phyloP scores from a whole-genome alignment of 2,329 filamentous ascomycete genomes.

The Neonectria magnoliae region DNA sequence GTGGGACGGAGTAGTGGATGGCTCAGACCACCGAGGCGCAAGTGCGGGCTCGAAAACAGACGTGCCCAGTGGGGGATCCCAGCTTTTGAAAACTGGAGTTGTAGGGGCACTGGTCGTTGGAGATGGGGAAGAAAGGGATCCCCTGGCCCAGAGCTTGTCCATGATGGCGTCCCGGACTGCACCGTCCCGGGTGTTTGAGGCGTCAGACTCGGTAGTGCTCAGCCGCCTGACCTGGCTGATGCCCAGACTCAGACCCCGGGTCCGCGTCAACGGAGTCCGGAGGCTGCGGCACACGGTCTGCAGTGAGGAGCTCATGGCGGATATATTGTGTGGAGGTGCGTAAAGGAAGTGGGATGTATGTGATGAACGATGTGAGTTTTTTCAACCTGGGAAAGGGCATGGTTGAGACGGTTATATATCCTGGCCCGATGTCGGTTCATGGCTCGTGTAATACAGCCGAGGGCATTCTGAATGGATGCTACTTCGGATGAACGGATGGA shows the following conservation, averaged over 20 bases:
- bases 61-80: slow-evolving; percentile 37
- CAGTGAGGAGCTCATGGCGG: slow-evolving; percentile 34
- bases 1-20: not conserved
- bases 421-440: too few species aligned
- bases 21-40: slow-evolving; percentile 36
- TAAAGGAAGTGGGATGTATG: not conserved
- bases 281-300: slow-evolving; percentile 33
- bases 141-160: slow-evolving; percentile 34
- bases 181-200: slow-evolving; percentile 25
- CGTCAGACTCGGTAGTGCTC: slow-evolving; percentile 30
- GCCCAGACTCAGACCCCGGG: slow-evolving; percentile 19
- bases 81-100: slow-evolving; percentile 19
- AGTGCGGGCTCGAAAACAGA: slow-evolving; percentile 33
- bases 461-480: too few species aligned
- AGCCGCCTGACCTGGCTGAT: slow-evolving; percentile 28
- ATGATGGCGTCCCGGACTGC: slow-evolving; percentile 37
- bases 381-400: too few species aligned
- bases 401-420: too few species aligned
- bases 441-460: too few species aligned
- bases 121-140: slow-evolving; percentile 1
- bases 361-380: too few species aligned
- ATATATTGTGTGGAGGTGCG: not conserved
- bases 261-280: slow-evolving; percentile 24
- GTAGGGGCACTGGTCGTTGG: slow-evolving; percentile 9
- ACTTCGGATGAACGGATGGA: too few species aligned